Base-by-base conservation (phyloP, 495 filamentous ascomycete species). In the Xylaria venustula region DNA sequence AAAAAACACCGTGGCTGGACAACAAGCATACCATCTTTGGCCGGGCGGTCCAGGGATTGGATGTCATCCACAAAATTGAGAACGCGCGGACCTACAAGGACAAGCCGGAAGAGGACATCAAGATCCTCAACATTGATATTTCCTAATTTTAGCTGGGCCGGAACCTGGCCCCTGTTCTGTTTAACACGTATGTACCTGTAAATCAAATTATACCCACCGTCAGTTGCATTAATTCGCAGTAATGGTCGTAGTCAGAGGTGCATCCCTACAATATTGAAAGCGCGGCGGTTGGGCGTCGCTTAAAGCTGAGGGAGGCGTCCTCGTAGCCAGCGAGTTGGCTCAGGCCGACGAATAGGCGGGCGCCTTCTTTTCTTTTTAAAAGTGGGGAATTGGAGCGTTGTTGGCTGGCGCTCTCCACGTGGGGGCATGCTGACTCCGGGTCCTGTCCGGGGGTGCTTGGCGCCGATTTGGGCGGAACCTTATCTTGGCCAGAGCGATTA, bases 31-130 rank as follows among this genome's bases (percentile, higher is more conserved):
- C 94, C 0, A 88, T 99, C 40, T 99, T 99, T 70, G 94, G 95
- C 0, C 82, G 95, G 25, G 91, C 90, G 0, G 85, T 93, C 48
- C 87, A 91, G 70, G 94, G 94, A 2, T 71, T 97, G 60, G 94
- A 99, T 72, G 90, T 98, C n/a, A 87, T 98, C 62, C 91, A 98
- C 73, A 90, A 86, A 80, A 99, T 99, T 68, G 95, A 98, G 78
- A 97, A 96, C 74, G 81, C 83, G 25, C 89, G 85, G 73, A 90
- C 91, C n/a, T 86, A 88, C 65, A 97, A 97, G 79, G 95, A 99
- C 76, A 93, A 91, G 79, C 94, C 95, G 15, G 90, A 93, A 74
- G 92, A 96, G 64, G 93, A 98, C 77, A 90, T 99, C 64, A 97
- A 96, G 80, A 94, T 99, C 71, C 84, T 99, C 28, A 97, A 89